These are phyloP conservation scores for Solanum hybrid DNA, from an alignment of 305 asterid species.

Conservation along the genomic window DNA sequence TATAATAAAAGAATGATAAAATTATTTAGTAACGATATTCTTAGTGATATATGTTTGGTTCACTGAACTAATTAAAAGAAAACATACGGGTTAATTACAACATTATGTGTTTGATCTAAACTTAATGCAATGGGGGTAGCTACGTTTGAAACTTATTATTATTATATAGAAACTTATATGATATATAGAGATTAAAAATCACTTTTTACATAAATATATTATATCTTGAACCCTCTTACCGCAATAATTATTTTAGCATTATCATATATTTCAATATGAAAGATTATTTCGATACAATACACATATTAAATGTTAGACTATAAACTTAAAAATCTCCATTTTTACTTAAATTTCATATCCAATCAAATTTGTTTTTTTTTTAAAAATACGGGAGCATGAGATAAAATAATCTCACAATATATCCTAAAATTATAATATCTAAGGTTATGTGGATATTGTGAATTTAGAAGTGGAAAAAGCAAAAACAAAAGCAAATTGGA, in stretches of 20 bases:
- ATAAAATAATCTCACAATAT: not conserved
- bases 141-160: no score
- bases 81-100: not conserved
- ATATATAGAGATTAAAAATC: no score
- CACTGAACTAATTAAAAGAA: not conserved
- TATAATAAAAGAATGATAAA: not conserved
- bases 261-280: no score
- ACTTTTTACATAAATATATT: no score
- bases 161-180: no score
- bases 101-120: not conserved
- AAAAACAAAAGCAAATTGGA: not conserved
- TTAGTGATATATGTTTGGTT: not conserved
- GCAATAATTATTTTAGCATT: no score
- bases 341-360: no score
- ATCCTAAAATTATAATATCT: not conserved
- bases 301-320: no score
- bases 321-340: not conserved
- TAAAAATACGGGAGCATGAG: not conserved
- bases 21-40: not conserved
- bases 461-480: not conserved
- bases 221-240: no score
- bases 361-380: not conserved
- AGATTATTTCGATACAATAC: no score
- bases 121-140: not conserved
- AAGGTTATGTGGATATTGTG: not conserved